Evolutionary conservation across 179 eudicot genomes (phyloP).

Genomic region (Camellia oleifera): DNA sequence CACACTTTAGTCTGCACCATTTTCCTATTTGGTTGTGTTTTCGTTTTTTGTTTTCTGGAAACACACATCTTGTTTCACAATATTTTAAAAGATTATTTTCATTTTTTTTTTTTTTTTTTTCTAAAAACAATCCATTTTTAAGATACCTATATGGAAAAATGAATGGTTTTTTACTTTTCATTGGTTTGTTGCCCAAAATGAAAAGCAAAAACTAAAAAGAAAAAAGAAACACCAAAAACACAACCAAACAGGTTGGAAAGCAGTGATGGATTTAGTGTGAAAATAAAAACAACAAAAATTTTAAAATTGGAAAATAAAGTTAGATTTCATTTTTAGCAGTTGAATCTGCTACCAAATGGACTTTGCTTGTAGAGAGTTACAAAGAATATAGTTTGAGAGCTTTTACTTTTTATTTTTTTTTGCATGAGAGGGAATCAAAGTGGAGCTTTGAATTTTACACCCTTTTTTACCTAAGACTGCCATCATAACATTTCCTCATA

Average conservation of each 20-base stretch:
- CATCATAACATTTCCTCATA: slow-evolving; percentile 18
- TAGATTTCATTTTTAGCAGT: slow-evolving; percentile 13
- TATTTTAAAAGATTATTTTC: too few relatives aligned
- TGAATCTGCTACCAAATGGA: slow-evolving; percentile 11
- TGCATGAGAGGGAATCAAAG: slow-evolving; percentile 13
- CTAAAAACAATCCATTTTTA: too few relatives aligned
- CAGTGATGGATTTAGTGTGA: slow-evolving; percentile 2
- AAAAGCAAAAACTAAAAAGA: too few relatives aligned
- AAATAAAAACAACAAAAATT: background rate
- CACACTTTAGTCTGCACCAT: too few relatives aligned
- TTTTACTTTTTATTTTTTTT: slow-evolving; percentile 20
- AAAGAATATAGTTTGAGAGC: slow-evolving; percentile 24
- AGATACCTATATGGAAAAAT: too few relatives aligned
- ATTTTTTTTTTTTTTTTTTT: too few relatives aligned
- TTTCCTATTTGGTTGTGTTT: too few relatives aligned
- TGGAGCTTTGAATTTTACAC: slow-evolving; percentile 16
- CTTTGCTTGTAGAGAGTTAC: slow-evolving; percentile 34
- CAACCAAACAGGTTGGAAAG: background rate
- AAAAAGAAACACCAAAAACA: too few relatives aligned
- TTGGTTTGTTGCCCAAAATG: too few relatives aligned
- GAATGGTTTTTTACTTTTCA: too few relatives aligned
- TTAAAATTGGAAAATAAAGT: background rate
- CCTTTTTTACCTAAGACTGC: slow-evolving; percentile 16
- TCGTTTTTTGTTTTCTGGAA: background rate
- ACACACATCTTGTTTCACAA: too few relatives aligned